Conservation (phyloP, 352 stramenopile genomes). For the Pythium apleroticum region DNA sequence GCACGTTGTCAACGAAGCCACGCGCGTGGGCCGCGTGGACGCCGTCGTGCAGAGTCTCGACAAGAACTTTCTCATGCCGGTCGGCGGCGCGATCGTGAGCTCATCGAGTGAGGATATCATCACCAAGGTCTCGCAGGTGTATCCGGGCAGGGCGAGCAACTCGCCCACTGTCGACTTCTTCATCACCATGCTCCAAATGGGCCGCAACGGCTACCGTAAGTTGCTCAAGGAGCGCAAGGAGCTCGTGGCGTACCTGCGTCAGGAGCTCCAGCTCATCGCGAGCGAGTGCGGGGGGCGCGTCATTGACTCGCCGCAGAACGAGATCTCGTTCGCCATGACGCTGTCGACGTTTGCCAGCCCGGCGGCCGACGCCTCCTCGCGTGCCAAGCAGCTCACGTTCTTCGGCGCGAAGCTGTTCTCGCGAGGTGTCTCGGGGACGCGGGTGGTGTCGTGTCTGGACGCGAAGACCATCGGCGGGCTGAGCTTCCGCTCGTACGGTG, state of each 20-base stretch:
- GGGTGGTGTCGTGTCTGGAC: constrained; percentile 89
- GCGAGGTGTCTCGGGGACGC: constrained; percentile 94
- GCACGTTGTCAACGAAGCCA: constrained; percentile 91
- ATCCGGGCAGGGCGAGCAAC: constrained; percentile 95
- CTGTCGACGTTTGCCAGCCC: constrained; percentile 65
- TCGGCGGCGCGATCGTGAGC: constrained; percentile 90
- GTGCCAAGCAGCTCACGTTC: constrained; percentile 62
- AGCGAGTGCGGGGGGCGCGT: constrained; percentile 89
- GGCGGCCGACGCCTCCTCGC: constrained; percentile 31
- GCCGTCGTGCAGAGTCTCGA: constrained; percentile 97
- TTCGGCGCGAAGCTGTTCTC: constrained; percentile 99
- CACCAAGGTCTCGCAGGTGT: constrained; percentile 89
- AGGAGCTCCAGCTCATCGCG: constrained; percentile 74
- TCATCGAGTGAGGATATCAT: constrained; percentile 77
- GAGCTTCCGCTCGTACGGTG: constrained; percentile 93
- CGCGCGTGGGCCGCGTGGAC: constrained; percentile 93
- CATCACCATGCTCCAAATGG: constrained; percentile 98
- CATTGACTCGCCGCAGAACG: constrained; percentile 91
- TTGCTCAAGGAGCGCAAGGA: constrained; percentile 88
- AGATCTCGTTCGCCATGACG: constrained; percentile 91
- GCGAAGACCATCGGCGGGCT: constrained; percentile 90
- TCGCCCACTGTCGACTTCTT: constrained; percentile 97
- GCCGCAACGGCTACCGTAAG: constrained; percentile 80
- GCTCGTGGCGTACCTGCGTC: constrained; percentile 72
- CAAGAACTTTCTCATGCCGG: constrained; percentile 99